A percentile compares a stretch with the other conserved stretches of the same genome.
Evolutionary conservation across 768 basidiomycete species (phyloP).

Genomic region (Amanita subjunquillea): DNA sequence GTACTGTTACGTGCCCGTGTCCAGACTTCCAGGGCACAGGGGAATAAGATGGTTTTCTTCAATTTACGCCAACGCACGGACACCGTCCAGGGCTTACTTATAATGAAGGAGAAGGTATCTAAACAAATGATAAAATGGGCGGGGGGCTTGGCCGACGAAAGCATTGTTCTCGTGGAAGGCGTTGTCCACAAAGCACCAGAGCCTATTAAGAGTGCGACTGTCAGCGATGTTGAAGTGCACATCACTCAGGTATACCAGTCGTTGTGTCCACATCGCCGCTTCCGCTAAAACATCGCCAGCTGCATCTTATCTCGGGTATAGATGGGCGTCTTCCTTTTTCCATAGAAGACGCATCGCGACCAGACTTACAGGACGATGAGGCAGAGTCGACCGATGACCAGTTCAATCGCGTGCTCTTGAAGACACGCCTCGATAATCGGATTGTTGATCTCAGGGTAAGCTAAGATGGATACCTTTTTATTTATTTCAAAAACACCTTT

Average conservation of each 20-base stretch:
- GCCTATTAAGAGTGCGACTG: conserved; percentile 84
- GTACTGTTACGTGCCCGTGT: conserved; percentile 85
- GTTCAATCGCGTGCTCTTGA: conserved; percentile 75
- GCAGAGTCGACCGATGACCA: conserved; percentile 44
- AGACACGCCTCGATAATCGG: conserved; percentile 91
- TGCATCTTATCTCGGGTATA: conserved; percentile 73
- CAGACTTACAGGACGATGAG: conserved; percentile 33
- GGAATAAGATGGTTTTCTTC: conserved; percentile 93
- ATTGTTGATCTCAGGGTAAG: conserved; percentile 87
- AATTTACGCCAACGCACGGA: conserved; percentile 81
- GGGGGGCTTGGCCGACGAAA: conserved; percentile 67
- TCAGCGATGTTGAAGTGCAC: conserved; percentile 82
- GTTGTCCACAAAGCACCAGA: conserved; percentile 68
- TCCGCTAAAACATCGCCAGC: conserved; percentile 28
- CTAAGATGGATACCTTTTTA: conserved; percentile 6
- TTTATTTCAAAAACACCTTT: not conserved
- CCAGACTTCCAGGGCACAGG: conserved; percentile 86
- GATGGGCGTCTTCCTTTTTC: conserved; percentile 82
- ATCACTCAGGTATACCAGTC: conserved; percentile 55
- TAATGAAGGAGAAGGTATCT: conserved; percentile 67
- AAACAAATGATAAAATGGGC: conserved; percentile 98
- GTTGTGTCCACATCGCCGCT: not conserved
- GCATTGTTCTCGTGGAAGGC: conserved; percentile 87
- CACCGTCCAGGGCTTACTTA: conserved; percentile 79
- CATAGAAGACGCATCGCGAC: conserved; percentile 83